Evolutionary conservation across 148 eudicot species (phyloP), one percentile per base, ranked within the genome.

Genomic region (Rhododendron ferrugineum): DNA sequence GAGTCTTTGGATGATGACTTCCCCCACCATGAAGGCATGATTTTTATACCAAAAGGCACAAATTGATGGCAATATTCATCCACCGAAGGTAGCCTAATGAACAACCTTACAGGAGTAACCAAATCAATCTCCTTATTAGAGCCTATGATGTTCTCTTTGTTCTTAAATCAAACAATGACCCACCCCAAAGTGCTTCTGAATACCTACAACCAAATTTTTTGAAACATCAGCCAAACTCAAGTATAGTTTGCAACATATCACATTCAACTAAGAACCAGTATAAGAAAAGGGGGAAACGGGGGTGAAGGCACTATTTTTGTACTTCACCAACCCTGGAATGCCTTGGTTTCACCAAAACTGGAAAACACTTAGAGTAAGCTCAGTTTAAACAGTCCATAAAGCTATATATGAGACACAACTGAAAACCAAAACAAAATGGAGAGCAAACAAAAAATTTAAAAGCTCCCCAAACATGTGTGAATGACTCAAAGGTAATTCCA

Each of bases 1-100:
- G 95, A 90, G 70, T 95, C 98, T 88, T 95, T 97, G 56, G 99
- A 92, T 82, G 98, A 93, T 84, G 96, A 91, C 89, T 90, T 96
- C 44, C 94, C 88, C 96, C 96, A 95, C 99, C 99, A 97, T 86
- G 93, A 84, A 86, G 91, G 96, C 99, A 97, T 97, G 87, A 89
- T 91, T 90, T 50, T 87, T 82, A 80, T 40, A 40, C 56, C 3
- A 73, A 64, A 30, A 30, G 30, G 22, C 15, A 28, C 20, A 82
- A 52, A 26, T 52, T 42, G 47, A 66, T 14, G 50, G 46, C 79
- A 46, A 74, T 81, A 87, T 80, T 5, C 40, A 64, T 56, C 46
- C 37, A 28, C 76, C 37, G 47, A 66, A 49, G 62, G 20, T 22
- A 81, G 70, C 44, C 44, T 40, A 44, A 47, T n/a, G 42, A 20